Evolutionary conservation across 371 early-diverging fungal species (phyloP).

Genomic region (Parasitella parasitica): DNA sequence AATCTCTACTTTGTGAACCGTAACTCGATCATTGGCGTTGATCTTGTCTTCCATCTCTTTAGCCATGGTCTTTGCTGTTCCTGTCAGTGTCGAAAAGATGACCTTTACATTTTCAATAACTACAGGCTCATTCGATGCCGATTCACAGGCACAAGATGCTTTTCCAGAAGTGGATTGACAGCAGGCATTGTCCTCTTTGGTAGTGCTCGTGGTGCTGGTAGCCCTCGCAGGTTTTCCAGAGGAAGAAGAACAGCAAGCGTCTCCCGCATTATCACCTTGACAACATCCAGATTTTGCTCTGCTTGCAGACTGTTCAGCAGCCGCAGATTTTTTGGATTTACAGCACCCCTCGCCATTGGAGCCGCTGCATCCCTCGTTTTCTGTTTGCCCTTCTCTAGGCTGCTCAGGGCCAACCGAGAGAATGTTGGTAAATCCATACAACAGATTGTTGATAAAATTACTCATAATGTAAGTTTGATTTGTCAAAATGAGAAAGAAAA

Average conservation of each 20-base stretch:
- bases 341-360: constrained; percentile 31
- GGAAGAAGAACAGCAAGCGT: constrained; percentile 3
- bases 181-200: not conserved
- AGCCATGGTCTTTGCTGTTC: constrained; percentile 52
- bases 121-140: constrained; percentile 7
- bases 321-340: constrained; percentile 11
- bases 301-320: not conserved
- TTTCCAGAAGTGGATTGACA: not conserved
- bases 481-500: not conserved
- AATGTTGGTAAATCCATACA: constrained; percentile 46
- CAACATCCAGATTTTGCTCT: constrained; percentile 8
- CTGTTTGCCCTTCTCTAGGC: constrained; percentile 14
- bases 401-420: constrained; percentile 41
- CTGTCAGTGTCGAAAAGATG: constrained; percentile 49
- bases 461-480: constrained; percentile 28
- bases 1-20: constrained; percentile 31
- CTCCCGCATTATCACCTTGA: constrained; percentile 1
- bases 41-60: constrained; percentile 34
- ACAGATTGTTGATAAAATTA: constrained; percentile 40
- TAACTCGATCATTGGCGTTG: constrained; percentile 1
- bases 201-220: too few relatives aligned
- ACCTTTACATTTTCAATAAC: constrained; percentile 47
- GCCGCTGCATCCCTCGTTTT: constrained; percentile 20
- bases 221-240: too few relatives aligned
- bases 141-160: constrained; percentile 20